These are phyloP conservation scores for Arthromyces matolae DNA, from an alignment of 768 basidiomycete genomes.

Conservation along the genomic window DNA sequence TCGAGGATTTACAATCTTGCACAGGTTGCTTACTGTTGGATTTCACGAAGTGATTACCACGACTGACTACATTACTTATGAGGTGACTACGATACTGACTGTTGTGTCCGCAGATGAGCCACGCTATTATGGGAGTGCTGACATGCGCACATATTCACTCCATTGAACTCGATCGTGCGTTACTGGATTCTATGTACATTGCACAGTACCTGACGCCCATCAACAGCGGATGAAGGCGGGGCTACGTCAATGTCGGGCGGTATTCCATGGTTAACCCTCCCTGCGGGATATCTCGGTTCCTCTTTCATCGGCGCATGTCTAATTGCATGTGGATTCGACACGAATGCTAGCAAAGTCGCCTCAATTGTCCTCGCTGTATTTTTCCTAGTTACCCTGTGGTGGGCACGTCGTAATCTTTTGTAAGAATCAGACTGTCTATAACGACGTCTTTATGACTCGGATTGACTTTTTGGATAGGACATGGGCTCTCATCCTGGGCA, in stretches of 20 bases:
- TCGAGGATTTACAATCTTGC: not conserved
- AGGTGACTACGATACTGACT: conserved; percentile 1
- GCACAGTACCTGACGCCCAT: not conserved
- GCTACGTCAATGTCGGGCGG: conserved; percentile 86
- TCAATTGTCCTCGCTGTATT: conserved; percentile 77
- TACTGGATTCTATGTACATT: not conserved
- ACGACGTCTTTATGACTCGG: not conserved
- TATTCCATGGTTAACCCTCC: conserved; percentile 74
- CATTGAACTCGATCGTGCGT: conserved; percentile 82
- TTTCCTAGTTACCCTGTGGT: conserved; percentile 87
- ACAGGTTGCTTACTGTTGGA: conserved; percentile 77
- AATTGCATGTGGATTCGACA: conserved; percentile 87
- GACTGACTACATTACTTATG: not conserved
- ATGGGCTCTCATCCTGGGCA: conserved; percentile 74
- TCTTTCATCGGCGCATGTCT: conserved; percentile 83
- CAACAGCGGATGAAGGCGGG: conserved; percentile 81
- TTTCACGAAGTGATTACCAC: conserved; percentile 71
- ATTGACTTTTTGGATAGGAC: conserved; percentile 43
- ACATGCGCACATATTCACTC: conserved; percentile 86
- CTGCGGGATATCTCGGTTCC: conserved; percentile 80
- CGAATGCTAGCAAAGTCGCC: conserved; percentile 84
- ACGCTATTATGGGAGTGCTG: conserved; percentile 73
- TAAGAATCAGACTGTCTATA: conserved; percentile 29
- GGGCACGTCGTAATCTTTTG: conserved; percentile 76
- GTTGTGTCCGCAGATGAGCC: conserved; percentile 63